Percentiles rank a stretch among this genome's conserved stretches.
phyloP scores from a whole-genome alignment of 257 asterid genomes.

The Ligustrum vulgare region DNA sequence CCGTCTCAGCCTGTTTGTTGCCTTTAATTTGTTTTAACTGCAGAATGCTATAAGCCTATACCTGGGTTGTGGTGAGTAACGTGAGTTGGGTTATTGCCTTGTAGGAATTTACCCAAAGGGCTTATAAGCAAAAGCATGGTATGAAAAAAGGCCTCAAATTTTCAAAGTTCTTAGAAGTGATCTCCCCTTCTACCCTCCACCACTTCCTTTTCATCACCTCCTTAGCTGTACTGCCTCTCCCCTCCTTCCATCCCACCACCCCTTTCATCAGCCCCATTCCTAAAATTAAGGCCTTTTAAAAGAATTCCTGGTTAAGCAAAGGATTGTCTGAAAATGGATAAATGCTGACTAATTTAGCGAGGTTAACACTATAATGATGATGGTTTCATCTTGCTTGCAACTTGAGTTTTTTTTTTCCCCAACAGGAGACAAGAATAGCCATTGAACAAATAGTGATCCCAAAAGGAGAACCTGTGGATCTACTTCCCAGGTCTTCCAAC shows the following conservation, averaged over 20 bases:
- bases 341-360: too few relatives aligned
- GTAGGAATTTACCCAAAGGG: neutral
- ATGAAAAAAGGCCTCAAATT: neutral
- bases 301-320: too few relatives aligned
- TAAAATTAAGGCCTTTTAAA: neutral
- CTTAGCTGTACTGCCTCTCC: too few relatives aligned
- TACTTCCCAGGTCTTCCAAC: slow-evolving; percentile 77
- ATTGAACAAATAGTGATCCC: slow-evolving; percentile 86
- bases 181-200: neutral
- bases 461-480: slow-evolving; percentile 71
- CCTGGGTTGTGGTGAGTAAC: neutral
- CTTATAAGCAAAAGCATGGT: neutral
- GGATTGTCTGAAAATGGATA: too few relatives aligned
- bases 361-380: too few relatives aligned
- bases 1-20: slow-evolving; percentile 2
- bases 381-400: neutral
- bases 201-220: neutral
- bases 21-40: slow-evolving; percentile 15
- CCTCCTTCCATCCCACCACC: too few relatives aligned
- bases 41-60: neutral
- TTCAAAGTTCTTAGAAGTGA: neutral
- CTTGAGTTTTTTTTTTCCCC: neutral
- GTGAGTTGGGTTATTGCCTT: neutral
- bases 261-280: too few relatives aligned
- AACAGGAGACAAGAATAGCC: slow-evolving; percentile 87